Conservation (phyloP, 768 basidiomycete species). For the Panaeolus papilionaceus region DNA sequence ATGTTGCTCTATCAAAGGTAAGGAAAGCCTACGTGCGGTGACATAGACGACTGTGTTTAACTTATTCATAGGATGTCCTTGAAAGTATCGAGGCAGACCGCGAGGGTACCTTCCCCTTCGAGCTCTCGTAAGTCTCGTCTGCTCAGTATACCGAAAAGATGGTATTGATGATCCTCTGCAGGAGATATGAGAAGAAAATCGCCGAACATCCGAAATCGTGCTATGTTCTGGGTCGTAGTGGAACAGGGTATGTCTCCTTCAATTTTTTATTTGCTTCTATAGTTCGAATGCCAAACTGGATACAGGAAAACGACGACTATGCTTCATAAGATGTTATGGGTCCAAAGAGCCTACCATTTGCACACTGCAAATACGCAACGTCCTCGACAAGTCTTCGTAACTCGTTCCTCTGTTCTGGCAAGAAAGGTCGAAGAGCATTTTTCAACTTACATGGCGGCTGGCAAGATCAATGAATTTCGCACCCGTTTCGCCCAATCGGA, state of each 20-base stretch:
- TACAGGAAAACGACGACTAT: slow-evolving; percentile 75
- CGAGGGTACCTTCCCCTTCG: slow-evolving; percentile 46
- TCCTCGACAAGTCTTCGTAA: slow-evolving; percentile 73
- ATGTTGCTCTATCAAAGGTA: slow-evolving; percentile 45
- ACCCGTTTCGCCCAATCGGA: background rate
- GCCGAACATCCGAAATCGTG: slow-evolving; percentile 63
- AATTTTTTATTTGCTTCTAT: background rate
- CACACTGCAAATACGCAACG: slow-evolving; percentile 37
- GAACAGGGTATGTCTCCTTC: slow-evolving; percentile 60
- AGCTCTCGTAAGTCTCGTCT: slow-evolving; percentile 42
- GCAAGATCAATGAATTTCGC: background rate
- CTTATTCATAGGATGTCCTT: slow-evolving; percentile 34
- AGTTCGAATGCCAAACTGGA: background rate
- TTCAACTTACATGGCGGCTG: slow-evolving; percentile 42
- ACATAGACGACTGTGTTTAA: background rate
- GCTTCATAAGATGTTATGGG: slow-evolving; percentile 71
- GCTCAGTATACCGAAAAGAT: background rate
- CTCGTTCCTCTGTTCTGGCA: slow-evolving; percentile 66
- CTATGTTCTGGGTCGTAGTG: slow-evolving; percentile 71
- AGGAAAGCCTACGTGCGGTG: slow-evolving; percentile 17
- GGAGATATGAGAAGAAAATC: slow-evolving; percentile 54
- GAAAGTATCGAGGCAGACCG: slow-evolving; percentile 51
- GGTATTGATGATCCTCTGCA: slow-evolving; percentile 18
- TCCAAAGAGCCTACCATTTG: slow-evolving; percentile 58
- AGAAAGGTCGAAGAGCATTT: slow-evolving; percentile 70